A percentile compares a stretch with the other conserved stretches of the same genome.
These are phyloP conservation scores for Hydrangea macrophylla DNA, from an alignment of 148 eudicot species.

Conservation along the genomic window DNA sequence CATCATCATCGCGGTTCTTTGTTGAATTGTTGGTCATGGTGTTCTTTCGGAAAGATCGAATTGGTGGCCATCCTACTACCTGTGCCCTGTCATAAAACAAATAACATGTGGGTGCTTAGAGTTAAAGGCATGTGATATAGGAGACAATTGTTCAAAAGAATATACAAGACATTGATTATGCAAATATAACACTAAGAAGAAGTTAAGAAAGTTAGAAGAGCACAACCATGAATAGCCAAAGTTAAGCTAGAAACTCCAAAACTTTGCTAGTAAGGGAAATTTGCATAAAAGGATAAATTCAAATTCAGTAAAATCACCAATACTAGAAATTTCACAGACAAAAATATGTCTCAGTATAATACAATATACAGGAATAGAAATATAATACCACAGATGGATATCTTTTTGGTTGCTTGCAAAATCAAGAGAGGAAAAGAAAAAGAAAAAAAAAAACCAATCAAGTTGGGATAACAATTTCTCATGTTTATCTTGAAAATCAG, in stretches of 20 bases:
- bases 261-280: too few relatives aligned
- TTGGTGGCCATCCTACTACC: slow-evolving; percentile 94
- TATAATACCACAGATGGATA: not conserved
- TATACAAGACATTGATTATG: not conserved
- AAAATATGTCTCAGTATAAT: not conserved
- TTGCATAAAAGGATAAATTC: not conserved
- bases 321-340: not conserved
- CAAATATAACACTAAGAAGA: not conserved
- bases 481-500: not conserved
- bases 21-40: slow-evolving; percentile 50
- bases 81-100: slow-evolving; percentile 55
- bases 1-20: slow-evolving; percentile 34
- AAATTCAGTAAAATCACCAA: not conserved
- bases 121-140: not conserved
- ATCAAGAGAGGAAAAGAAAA: not conserved
- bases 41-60: slow-evolving; percentile 80
- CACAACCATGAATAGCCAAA: not conserved
- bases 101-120: slow-evolving; percentile 2
- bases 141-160: not conserved
- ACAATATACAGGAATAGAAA: not conserved
- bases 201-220: not conserved
- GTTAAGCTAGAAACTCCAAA: too few relatives aligned
- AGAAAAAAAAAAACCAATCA: not conserved
- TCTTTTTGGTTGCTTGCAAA: not conserved
- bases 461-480: not conserved